Evolutionary conservation across 306 rosid species (phyloP).

Genomic region (Ceratonia siliqua): DNA sequence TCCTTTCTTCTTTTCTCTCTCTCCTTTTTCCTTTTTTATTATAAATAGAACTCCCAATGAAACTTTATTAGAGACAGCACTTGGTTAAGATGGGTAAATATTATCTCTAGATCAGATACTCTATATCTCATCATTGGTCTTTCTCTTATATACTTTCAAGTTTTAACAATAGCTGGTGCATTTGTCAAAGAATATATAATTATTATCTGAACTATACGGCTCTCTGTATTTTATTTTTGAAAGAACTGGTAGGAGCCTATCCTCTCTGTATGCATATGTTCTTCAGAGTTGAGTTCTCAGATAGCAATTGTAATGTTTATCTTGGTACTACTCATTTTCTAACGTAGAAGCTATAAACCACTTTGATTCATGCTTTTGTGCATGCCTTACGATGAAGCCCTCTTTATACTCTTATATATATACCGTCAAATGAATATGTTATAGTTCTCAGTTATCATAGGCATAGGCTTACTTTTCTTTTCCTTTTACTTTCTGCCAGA

Average conservation of each 20-base stretch:
- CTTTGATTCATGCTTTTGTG: not conserved
- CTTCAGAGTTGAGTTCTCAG: too few relatives aligned
- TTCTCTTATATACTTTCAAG: not conserved
- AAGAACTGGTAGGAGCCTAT: not conserved
- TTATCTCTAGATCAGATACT: not conserved
- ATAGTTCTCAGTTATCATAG: not conserved
- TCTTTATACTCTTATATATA: not conserved
- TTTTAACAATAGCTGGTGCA: not conserved
- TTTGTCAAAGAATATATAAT: too few relatives aligned
- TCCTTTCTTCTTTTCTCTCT: not conserved
- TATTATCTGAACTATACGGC: too few relatives aligned
- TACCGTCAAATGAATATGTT: not conserved
- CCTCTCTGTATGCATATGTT: not conserved
- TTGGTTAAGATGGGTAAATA: not conserved
- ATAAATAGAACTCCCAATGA: not conserved
- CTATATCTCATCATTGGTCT: not conserved
- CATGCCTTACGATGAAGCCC: slow-evolving; percentile 12
- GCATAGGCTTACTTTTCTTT: not conserved
- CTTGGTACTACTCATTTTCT: not conserved
- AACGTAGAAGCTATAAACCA: not conserved
- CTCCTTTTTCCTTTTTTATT: not conserved
- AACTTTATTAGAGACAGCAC: not conserved
- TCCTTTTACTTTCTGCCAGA: not conserved
- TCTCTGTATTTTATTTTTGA: too few relatives aligned
- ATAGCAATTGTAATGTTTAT: not conserved